phyloP scores from a whole-genome alignment of 176 grass and related monocot genomes.

The Thinopyrum elongatum region DNA sequence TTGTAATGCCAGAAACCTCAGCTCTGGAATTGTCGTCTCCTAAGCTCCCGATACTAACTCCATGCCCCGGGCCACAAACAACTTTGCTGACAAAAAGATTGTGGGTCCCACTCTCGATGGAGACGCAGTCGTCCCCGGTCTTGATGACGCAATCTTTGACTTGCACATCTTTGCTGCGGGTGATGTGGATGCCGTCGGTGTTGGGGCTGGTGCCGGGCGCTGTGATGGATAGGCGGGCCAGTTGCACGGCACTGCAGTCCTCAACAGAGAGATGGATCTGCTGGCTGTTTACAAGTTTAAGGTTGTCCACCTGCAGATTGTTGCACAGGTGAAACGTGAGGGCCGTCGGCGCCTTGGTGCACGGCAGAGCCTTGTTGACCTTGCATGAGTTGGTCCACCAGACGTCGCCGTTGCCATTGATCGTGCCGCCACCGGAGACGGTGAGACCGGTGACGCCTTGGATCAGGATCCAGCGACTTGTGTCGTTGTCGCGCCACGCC shows the following conservation, averaged over 20 bases:
- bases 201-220: constrained; percentile 25
- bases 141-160: constrained; percentile 29
- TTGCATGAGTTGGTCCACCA: constrained; percentile 72
- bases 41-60: constrained; percentile 60
- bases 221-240: background rate
- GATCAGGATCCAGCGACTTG: constrained; percentile 46
- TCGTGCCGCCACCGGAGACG: constrained; percentile 48
- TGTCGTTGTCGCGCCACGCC: constrained; percentile 24
- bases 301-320: constrained; percentile 28
- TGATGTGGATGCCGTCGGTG: constrained; percentile 30
- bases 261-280: constrained; percentile 32
- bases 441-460: constrained; percentile 20
- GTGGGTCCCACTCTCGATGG: constrained; percentile 22
- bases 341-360: background rate
- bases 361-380: constrained; percentile 2
- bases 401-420: constrained; percentile 59
- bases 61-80: constrained; percentile 27
- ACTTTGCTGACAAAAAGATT: constrained; percentile 27
- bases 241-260: background rate
- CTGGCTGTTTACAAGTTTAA: constrained; percentile 24
- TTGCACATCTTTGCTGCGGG: background rate
- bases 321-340: constrained; percentile 48
- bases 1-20: constrained; percentile 35
- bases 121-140: constrained; percentile 42
- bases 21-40: constrained; percentile 28